These are phyloP conservation scores for Fusarium xylarioides DNA, from an alignment of 2,329 filamentous ascomycete genomes.

Conservation along the genomic window DNA sequence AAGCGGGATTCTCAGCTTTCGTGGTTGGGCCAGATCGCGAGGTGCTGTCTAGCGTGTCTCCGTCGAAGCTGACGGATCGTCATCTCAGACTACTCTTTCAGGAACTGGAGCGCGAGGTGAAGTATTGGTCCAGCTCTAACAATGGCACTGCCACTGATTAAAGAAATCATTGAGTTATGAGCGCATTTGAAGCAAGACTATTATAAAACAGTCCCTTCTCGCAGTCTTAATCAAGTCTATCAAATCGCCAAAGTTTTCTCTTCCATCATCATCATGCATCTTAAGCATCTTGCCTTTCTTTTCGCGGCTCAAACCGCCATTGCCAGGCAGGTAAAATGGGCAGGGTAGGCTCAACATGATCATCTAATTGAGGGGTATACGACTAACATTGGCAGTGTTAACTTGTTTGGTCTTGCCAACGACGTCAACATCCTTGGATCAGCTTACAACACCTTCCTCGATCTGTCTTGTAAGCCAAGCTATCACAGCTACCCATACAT, in stretches of 20 bases:
- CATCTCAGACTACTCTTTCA: background rate
- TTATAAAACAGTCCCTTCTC: background rate
- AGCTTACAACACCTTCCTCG: background rate
- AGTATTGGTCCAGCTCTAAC: background rate
- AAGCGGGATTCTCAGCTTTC: background rate
- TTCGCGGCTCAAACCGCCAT: background rate
- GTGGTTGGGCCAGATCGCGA: background rate
- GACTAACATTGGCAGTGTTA: background rate
- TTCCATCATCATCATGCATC: background rate
- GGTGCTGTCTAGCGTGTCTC: background rate
- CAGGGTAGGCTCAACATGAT: background rate
- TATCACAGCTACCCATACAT: background rate
- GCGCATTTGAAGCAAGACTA: background rate
- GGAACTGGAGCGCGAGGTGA: background rate
- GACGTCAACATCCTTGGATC: conserved; percentile 1
- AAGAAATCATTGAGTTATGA: background rate
- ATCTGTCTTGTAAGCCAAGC: background rate
- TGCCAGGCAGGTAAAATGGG: background rate
- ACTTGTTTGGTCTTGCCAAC: background rate
- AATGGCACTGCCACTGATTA: background rate
- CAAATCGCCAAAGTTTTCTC: no score
- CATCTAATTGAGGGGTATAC: no score
- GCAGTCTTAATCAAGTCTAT: no score
- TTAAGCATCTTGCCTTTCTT: background rate
- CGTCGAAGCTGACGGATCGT: background rate